Evolutionary conservation across 75 land plant genomes (phyloP).

Genomic region (Picea glauca): DNA sequence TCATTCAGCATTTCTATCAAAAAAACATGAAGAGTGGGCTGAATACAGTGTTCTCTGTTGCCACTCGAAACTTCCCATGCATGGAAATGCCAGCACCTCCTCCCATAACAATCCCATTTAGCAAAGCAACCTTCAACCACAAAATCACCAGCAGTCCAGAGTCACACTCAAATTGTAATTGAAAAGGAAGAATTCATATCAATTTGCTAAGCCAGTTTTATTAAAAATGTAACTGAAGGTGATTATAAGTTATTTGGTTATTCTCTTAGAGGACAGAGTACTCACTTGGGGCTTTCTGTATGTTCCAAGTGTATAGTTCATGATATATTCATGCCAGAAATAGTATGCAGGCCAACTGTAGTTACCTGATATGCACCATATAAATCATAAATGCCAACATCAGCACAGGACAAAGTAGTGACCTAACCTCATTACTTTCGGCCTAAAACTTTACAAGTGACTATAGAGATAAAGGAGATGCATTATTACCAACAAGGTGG

Average conservation of each 20-base stretch:
- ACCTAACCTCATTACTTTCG: no score
- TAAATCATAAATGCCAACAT: no score
- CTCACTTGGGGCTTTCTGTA: slow-evolving; percentile 80
- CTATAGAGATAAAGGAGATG: no score
- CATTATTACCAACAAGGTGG: no score
- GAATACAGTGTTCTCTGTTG: slow-evolving; percentile 86
- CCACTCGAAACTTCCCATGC: no score
- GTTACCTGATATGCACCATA: slow-evolving; percentile 35
- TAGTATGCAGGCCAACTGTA: slow-evolving; percentile 46
- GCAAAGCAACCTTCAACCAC: slow-evolving; percentile 68
- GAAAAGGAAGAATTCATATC: background rate
- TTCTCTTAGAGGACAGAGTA: background rate
- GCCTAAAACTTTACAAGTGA: no score
- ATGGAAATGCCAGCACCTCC: slow-evolving; percentile 86
- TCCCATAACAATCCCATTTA: slow-evolving; percentile 96
- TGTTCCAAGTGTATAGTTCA: slow-evolving; percentile 77
- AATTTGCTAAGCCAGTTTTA: background rate
- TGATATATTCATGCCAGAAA: slow-evolving; percentile 57
- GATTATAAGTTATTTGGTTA: background rate
- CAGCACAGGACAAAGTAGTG: no score
- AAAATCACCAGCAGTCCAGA: background rate
- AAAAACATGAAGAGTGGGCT: background rate
- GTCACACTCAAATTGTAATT: background rate
- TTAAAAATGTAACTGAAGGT: background rate
- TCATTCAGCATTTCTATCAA: background rate